Base-by-base conservation (phyloP, 768 basidiomycete species). In the Lyophyllum semitale region DNA sequence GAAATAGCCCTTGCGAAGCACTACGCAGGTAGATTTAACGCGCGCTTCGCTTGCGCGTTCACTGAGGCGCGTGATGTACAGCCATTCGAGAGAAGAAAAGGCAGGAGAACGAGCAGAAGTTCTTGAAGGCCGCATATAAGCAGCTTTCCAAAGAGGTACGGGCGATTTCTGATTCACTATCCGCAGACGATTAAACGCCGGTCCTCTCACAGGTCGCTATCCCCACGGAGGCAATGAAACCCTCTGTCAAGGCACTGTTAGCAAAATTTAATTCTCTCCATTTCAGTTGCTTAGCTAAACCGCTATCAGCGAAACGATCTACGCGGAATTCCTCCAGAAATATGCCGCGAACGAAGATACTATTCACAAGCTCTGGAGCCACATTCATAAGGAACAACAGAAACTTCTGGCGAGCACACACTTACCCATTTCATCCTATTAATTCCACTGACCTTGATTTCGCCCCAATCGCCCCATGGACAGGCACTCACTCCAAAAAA, bases 301-400 rank as follows among this genome's bases (percentile, higher is more conserved):
- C 47, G 25, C 45, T 27, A 18, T 30, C 53, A 67, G 66, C 18
- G 64, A 65, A 54, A 37, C 53, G 23, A 41, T 63, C 30, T 63
- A 62, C 18, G 53, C 51, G 9, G 60, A 63, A 2, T 67, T 65
- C 45, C 46, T 60, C 29, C 55, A 55, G 25, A 59, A 62, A 41
- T 67, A 67, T 29, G 66, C 66, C n/a, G 50, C 60, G n/a, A 59
- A 56, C 41, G 66, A 67, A 51, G 66, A 67, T 33, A 53, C n/a
- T 12, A 67, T 67, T 11, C 62, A 62, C 30, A 56, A 57, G 29
- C 49, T 67, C 25, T 63, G 62, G 60, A 52, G 30, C 25, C 66
- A 65, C 37, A 53, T 67, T 37, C 57, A 57, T 20, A 55, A 62
- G 25, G 64, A 65, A 48, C 64, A 59, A 26, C 57, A 65, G 54